These are phyloP conservation scores for Dipteronia dyeriana DNA, from an alignment of 345 rosid species.

Conservation along the genomic window DNA sequence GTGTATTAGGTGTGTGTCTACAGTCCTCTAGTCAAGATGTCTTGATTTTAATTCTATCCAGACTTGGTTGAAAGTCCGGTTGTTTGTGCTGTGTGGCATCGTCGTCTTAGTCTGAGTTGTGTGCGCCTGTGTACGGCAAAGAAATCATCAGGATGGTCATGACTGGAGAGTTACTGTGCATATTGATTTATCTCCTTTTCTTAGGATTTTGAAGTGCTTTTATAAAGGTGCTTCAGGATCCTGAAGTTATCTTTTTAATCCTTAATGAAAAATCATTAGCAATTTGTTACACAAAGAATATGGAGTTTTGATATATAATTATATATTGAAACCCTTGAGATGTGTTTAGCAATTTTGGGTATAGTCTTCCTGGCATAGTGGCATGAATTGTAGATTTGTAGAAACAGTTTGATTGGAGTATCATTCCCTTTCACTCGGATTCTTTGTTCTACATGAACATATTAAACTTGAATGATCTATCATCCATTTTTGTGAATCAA, in stretches of 20 bases:
- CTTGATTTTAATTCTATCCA: not conserved
- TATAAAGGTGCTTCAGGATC: not conserved
- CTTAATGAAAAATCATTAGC: not conserved
- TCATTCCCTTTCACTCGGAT: no score
- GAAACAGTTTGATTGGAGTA: not conserved
- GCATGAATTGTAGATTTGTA: no score
- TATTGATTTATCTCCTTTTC: not conserved
- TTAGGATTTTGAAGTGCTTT: not conserved
- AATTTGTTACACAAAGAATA: not conserved
- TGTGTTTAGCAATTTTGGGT: not conserved
- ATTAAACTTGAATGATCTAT: not conserved
- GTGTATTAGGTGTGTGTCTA: not conserved
- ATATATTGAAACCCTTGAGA: not conserved
- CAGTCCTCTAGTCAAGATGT: not conserved
- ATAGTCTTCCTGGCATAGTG: not conserved
- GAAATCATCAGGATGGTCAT: not conserved
- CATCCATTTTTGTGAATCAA: not conserved
- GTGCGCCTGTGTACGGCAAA: not conserved
- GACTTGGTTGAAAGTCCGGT: not conserved
- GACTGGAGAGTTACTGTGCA: not conserved
- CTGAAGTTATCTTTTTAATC: not conserved
- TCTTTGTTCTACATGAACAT: not conserved
- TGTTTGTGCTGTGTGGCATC: not conserved
- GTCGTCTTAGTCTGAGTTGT: not conserved
- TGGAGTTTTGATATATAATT: not conserved